phyloP scores from a whole-genome alignment of 257 asterid genomes.

The Salvia miltiorrhiza region DNA sequence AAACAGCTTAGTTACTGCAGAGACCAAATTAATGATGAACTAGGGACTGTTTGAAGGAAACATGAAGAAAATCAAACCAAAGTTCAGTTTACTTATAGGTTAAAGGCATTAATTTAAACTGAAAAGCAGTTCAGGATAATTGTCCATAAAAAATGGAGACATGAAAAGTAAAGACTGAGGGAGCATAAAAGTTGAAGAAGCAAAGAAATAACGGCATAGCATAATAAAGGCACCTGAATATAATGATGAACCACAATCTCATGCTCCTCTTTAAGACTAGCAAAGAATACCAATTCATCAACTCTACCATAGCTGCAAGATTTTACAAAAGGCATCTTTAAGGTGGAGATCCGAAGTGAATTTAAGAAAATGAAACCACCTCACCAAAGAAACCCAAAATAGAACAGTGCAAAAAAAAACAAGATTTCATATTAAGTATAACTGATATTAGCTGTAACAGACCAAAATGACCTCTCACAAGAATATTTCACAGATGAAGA shows the following conservation, averaged over 20 bases:
- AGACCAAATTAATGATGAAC: neutral
- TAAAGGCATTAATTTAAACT: neutral
- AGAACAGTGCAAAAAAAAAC: constrained; percentile 13
- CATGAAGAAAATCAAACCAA: neutral
- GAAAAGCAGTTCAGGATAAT: neutral
- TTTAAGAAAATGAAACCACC: constrained; percentile 10
- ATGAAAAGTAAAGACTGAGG: neutral
- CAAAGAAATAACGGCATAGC: no score
- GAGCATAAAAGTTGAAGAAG: neutral
- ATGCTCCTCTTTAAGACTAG: constrained; percentile 86
- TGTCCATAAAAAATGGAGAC: neutral
- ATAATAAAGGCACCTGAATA: constrained; percentile 67
- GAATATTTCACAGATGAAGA: neutral
- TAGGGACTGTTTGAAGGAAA: constrained; percentile 7
- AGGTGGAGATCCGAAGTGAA: constrained; percentile 9
- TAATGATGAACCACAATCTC: constrained; percentile 93
- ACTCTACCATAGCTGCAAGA: constrained; percentile 89
- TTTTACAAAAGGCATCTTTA: constrained; percentile 26
- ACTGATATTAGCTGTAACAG: constrained; percentile 1
- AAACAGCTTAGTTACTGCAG: constrained; percentile 6
- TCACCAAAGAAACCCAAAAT: constrained; percentile 15
- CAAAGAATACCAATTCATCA: constrained; percentile 97
- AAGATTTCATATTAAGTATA: neutral
- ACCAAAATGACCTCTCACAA: neutral
- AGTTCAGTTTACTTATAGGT: neutral